Percentiles rank a stretch among this genome's conserved stretches.
These are phyloP conservation scores for Coemansia sp. DNA, from an alignment of 192 early-diverging fungal genomes.

Conservation along the genomic window DNA sequence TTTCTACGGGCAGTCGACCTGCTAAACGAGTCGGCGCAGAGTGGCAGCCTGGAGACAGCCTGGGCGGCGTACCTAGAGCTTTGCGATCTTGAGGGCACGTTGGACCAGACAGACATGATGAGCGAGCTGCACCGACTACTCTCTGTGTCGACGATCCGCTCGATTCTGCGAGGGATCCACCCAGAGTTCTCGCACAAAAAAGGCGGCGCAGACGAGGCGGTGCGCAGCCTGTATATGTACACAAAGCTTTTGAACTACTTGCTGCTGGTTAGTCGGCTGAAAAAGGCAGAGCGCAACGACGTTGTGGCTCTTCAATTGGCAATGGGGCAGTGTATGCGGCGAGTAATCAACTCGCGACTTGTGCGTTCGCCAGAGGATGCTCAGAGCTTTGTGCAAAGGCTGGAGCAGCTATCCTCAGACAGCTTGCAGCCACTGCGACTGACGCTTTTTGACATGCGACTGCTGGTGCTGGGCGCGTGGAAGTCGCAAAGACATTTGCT, in stretches of 20 bases:
- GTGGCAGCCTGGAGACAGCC: constrained; percentile 19
- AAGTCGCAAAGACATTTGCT: constrained; percentile 39
- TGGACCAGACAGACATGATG: constrained; percentile 19
- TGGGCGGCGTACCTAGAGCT: constrained; percentile 43
- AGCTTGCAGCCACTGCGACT: constrained; percentile 27
- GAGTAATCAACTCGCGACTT: constrained; percentile 16
- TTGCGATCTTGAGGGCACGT: constrained; percentile 24
- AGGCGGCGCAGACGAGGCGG: constrained; percentile 17
- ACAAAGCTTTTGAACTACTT: constrained; percentile 48
- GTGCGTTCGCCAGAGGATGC: constrained; percentile 31
- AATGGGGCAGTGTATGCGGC: constrained; percentile 52
- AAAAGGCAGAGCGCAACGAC: constrained; percentile 26
- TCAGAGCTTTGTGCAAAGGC: constrained; percentile 20
- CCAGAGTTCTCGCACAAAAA: constrained; percentile 17
- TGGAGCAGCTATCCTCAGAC: constrained; percentile 26
- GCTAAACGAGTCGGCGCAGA: constrained; percentile 18
- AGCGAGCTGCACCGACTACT: constrained; percentile 22
- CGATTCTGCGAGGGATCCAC: constrained; percentile 23
- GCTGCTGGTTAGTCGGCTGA: constrained; percentile 32
- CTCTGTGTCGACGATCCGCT: constrained; percentile 12
- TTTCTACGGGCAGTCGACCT: constrained; percentile 17
- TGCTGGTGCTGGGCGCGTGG: constrained; percentile 51
- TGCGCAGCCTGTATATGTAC: constrained; percentile 31
- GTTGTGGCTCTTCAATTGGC: constrained; percentile 32
- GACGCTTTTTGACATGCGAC: constrained; percentile 32